These are phyloP conservation scores for Neofusicoccum ribis DNA, from an alignment of 2,329 filamentous ascomycete genomes.

Conservation along the genomic window DNA sequence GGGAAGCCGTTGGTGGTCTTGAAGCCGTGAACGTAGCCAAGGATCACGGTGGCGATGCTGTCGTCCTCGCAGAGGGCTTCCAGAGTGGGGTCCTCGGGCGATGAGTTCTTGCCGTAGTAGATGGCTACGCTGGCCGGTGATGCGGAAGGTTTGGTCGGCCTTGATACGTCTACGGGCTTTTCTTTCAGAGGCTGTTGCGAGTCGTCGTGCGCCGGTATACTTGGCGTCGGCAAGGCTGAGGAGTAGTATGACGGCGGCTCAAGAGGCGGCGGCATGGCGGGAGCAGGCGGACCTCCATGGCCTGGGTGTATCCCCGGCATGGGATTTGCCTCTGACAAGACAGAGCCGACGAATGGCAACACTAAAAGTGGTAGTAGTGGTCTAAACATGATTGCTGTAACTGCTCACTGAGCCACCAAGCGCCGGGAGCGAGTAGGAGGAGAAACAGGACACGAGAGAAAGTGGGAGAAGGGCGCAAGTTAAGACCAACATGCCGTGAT, in stretches of 20 bases:
- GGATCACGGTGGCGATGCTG: slow-evolving; percentile 1
- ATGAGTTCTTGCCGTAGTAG: not conserved
- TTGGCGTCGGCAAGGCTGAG: not conserved
- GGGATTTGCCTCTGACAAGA: not conserved
- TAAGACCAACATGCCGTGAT: not conserved
- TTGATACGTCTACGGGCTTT: not conserved
- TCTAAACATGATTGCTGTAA: not conserved
- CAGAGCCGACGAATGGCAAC: not conserved
- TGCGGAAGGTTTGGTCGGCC: not conserved
- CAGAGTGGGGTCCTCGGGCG: slow-evolving; percentile 1
- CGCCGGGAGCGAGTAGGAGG: not conserved
- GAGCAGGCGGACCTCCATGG: slow-evolving; percentile 11
- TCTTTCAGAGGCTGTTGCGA: not conserved
- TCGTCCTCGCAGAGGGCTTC: not conserved
- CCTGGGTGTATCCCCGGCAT: slow-evolving; percentile 5
- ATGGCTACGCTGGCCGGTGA: not conserved
- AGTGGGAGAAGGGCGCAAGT: not conserved
- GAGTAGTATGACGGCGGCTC: slow-evolving; percentile 3
- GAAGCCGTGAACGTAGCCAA: slow-evolving; percentile 14
- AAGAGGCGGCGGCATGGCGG: not conserved
- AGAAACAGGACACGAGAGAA: not conserved
- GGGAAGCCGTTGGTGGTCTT: slow-evolving; percentile 12
- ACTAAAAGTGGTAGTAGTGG: not conserved
- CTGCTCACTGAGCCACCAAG: not conserved
- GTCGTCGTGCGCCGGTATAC: not conserved